A percentile compares a stretch with the other conserved stretches of the same genome.
phyloP scores from a whole-genome alignment of 2,329 filamentous ascomycete species.

The Thermochaetoides dissita region DNA sequence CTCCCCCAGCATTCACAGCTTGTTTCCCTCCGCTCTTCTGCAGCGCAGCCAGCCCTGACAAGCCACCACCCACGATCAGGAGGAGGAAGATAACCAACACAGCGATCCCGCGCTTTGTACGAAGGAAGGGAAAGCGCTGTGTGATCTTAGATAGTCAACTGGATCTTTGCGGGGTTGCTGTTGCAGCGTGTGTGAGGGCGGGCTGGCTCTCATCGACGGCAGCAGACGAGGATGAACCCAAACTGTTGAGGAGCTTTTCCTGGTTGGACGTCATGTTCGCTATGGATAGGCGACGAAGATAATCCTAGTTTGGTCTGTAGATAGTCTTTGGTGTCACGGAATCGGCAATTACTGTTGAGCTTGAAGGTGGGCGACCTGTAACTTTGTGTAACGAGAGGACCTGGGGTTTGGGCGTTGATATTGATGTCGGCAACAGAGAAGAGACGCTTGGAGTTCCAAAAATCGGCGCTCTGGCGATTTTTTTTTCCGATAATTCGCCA shows the following conservation, averaged over 20 bases:
- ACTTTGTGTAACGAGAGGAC: no score
- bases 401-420: no score
- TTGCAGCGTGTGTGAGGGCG: constrained; percentile 6
- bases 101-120: constrained; percentile 19
- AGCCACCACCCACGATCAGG: constrained; percentile 23
- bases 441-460: no score
- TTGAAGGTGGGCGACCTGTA: no score
- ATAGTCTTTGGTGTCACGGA: no score
- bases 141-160: constrained; percentile 19
- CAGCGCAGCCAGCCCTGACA: constrained; percentile 23
- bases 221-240: no score
- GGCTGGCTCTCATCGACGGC: background rate
- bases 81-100: constrained; percentile 16
- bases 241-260: background rate
- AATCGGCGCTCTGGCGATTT: no score
- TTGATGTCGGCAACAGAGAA: no score
- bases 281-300: background rate
- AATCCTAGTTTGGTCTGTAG: background rate
- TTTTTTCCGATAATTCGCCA: no score
- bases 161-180: background rate
- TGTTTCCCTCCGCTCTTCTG: constrained; percentile 5
- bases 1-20: background rate
- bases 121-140: constrained; percentile 18
- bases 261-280: background rate
- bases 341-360: no score